Evolutionary conservation across 192 early-diverging fungal species (phyloP).

Genomic region (Rhizophagus sp.): DNA sequence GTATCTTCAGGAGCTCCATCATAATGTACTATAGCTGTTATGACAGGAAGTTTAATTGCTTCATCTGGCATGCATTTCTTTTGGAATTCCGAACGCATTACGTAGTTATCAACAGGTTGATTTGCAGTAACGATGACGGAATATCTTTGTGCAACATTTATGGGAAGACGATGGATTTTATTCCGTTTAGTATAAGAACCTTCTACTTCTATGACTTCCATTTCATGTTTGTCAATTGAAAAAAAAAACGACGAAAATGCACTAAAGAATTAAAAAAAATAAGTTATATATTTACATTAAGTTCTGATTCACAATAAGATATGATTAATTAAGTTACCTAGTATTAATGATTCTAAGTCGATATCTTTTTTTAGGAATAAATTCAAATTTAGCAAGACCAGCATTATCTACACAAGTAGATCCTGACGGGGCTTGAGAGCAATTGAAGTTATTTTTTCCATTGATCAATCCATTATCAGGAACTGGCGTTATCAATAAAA

Average conservation of each 20-base stretch:
- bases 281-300: neutral
- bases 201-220: conserved; percentile 44
- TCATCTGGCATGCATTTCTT: conserved; percentile 33
- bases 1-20: conserved; percentile 37
- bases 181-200: conserved; percentile 36
- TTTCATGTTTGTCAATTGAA: conserved; percentile 42
- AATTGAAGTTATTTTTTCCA: conserved; percentile 42
- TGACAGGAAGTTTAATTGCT: conserved; percentile 24
- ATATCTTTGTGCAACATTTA: conserved; percentile 46
- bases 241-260: conserved; percentile 37
- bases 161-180: conserved; percentile 32
- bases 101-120: conserved; percentile 41
- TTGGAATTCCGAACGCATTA: conserved; percentile 38
- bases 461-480: conserved; percentile 70
- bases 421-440: neutral
- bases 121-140: conserved; percentile 45
- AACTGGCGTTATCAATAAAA: conserved; percentile 54
- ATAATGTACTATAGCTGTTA: conserved; percentile 41
- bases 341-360: conserved; percentile 81
- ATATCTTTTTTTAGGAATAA: conserved; percentile 79
- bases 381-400: conserved; percentile 45
- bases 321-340: neutral
- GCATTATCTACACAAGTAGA: neutral
- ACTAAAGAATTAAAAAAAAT: conserved; percentile 15
- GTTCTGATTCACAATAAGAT: neutral